Evolutionary conservation across 225 moss, liverwort and hornwort species (phyloP).

Genomic region (Pseudoscleropodium purum): DNA sequence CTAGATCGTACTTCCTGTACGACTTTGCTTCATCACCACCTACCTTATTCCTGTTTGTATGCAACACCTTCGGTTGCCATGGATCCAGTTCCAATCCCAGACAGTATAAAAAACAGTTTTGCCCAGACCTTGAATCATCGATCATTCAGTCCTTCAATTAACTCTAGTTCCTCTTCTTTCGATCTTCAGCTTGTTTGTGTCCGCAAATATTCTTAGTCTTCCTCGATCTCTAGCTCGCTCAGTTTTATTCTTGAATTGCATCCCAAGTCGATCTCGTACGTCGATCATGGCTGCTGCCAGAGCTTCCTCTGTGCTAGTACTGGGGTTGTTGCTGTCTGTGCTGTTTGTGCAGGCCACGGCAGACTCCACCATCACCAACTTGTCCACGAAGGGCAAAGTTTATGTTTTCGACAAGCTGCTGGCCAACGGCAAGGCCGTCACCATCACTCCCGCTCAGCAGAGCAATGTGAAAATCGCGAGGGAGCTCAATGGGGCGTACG

Average conservation of each 20-base stretch:
- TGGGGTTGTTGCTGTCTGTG: background rate
- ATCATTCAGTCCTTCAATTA: background rate
- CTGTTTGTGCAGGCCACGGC: background rate
- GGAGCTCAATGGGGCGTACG: background rate
- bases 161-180: background rate
- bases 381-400: background rate
- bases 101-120: background rate
- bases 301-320: background rate
- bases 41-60: background rate
- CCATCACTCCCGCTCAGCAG: background rate
- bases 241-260: background rate
- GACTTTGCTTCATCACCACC: background rate
- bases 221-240: too few species aligned
- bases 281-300: background rate
- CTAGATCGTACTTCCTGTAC: background rate
- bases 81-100: background rate
- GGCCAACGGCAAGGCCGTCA: background rate
- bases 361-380: conserved; percentile 6
- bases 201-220: background rate
- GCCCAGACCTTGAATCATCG: background rate
- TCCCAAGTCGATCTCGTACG: too few species aligned
- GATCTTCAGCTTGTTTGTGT: background rate
- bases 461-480: background rate
- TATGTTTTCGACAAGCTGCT: background rate
- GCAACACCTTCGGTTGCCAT: background rate